A percentile compares a stretch with the other conserved stretches of the same genome.
phyloP scores from a whole-genome alignment of 2,329 filamentous ascomycete genomes.

The Microdochium bolleyi region DNA sequence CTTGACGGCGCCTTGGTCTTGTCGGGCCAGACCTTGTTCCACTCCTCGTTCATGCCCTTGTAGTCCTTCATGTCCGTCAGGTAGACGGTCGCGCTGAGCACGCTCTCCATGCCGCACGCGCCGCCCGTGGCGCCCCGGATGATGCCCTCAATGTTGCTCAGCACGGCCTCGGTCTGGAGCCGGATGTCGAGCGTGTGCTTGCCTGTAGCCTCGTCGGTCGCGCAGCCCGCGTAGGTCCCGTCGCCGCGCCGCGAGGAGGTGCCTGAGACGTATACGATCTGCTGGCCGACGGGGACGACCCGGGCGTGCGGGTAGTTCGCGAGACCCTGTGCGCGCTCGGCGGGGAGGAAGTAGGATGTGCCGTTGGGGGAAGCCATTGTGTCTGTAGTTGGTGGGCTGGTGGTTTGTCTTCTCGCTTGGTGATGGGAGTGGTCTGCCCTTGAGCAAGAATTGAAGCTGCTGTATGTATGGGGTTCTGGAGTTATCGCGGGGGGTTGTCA shows the following conservation, averaged over 20 bases:
- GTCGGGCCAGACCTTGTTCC: slow-evolving; percentile 24
- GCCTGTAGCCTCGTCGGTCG: slow-evolving; percentile 10
- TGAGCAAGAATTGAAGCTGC: too few relatives aligned
- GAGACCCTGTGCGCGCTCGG: slow-evolving; percentile 19
- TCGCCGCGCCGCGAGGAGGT: slow-evolving; percentile 23
- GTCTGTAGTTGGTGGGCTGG: not conserved
- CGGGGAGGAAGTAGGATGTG: slow-evolving; percentile 18
- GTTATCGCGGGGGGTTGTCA: too few relatives aligned
- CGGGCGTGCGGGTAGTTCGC: slow-evolving; percentile 26
- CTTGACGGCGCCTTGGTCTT: slow-evolving; percentile 19
- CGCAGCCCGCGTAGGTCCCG: slow-evolving; percentile 22
- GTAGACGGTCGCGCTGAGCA: slow-evolving; percentile 25
- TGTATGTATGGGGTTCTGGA: too few relatives aligned
- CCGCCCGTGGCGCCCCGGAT: slow-evolving; percentile 20
- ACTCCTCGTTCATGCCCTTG: slow-evolving; percentile 23
- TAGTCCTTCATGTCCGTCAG: slow-evolving; percentile 23
- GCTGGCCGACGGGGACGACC: slow-evolving; percentile 12
- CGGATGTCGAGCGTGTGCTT: slow-evolving; percentile 18
- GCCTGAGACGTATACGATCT: slow-evolving; percentile 21
- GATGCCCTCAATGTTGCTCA: slow-evolving; percentile 21
- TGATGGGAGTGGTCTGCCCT: too few relatives aligned
- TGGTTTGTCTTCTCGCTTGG: too few relatives aligned
- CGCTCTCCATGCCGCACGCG: slow-evolving; percentile 16
- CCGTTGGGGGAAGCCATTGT: slow-evolving; percentile 16
- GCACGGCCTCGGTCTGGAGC: slow-evolving; percentile 22